These are phyloP conservation scores for Talaromyces sp. DNA, from an alignment of 2,329 filamentous ascomycete species.

Conservation along the genomic window DNA sequence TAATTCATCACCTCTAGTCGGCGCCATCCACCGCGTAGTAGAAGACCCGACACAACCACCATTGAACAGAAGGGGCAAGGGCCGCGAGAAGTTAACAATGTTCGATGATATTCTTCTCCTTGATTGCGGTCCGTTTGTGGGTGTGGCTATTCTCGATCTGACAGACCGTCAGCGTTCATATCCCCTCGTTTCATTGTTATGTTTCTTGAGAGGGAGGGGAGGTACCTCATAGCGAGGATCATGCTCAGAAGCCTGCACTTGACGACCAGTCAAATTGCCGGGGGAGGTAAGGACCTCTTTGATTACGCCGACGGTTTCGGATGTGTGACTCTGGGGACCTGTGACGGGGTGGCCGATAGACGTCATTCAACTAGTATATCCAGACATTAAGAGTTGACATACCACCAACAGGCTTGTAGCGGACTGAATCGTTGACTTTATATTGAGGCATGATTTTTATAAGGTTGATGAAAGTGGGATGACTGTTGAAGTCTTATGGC, in stretches of 20 bases:
- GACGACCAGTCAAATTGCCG: slow-evolving; percentile 32
- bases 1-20: slow-evolving; percentile 14
- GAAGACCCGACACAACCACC: neutral
- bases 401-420: slow-evolving; percentile 44
- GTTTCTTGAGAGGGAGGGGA: neutral
- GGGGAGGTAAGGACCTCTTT: slow-evolving; percentile 34
- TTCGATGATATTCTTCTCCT: slow-evolving; percentile 30
- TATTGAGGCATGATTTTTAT: slow-evolving; percentile 26
- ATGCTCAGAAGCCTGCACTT: slow-evolving; percentile 33
- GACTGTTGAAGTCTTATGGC: neutral
- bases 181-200: neutral
- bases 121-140: slow-evolving; percentile 28
- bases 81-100: slow-evolving; percentile 17
- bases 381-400: slow-evolving; percentile 10
- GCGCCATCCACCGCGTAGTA: slow-evolving; percentile 5
- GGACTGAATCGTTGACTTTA: slow-evolving; percentile 34
- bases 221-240: slow-evolving; percentile 40
- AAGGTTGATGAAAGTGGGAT: neutral
- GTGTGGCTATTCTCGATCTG: slow-evolving; percentile 30
- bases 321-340: slow-evolving; percentile 41
- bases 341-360: neutral
- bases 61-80: neutral
- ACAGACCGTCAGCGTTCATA: neutral
- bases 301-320: slow-evolving; percentile 36
- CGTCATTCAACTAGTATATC: too few species aligned